Conservation (phyloP, 2,329 filamentous ascomycete genomes). For the Elsinoe arachidis region DNA sequence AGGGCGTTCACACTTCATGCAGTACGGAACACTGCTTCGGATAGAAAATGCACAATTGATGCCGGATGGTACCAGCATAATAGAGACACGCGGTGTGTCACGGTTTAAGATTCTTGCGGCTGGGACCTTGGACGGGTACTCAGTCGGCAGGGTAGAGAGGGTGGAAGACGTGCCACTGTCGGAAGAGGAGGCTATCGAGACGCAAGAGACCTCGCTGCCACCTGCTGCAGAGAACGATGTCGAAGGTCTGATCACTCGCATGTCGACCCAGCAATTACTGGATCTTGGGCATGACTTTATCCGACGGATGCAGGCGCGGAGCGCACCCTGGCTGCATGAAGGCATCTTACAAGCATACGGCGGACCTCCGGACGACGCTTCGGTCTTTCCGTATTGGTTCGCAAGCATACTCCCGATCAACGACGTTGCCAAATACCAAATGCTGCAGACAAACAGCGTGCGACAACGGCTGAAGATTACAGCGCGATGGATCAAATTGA, state of each 20-base stretch:
- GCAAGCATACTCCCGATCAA: slow-evolving; percentile 70
- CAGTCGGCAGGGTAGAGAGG: slow-evolving; percentile 64
- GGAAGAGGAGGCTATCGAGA: slow-evolving; percentile 71
- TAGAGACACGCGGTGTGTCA: slow-evolving; percentile 68
- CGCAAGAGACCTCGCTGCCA: slow-evolving; percentile 48
- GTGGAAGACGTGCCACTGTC: slow-evolving; percentile 73
- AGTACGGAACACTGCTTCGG: slow-evolving; percentile 69
- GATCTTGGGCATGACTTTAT: slow-evolving; percentile 60
- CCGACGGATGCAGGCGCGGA: slow-evolving; percentile 55
- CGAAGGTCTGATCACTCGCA: slow-evolving; percentile 38
- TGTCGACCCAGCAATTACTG: slow-evolving; percentile 65
- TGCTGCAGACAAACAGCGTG: slow-evolving; percentile 67
- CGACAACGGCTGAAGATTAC: slow-evolving; percentile 76
- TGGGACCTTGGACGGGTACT: slow-evolving; percentile 64
- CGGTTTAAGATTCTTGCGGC: slow-evolving; percentile 65
- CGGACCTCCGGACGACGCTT: slow-evolving; percentile 65
- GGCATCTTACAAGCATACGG: slow-evolving; percentile 68
- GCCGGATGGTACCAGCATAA: slow-evolving; percentile 69
- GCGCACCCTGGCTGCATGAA: slow-evolving; percentile 65
- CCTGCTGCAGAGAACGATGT: slow-evolving; percentile 22
- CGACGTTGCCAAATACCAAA: slow-evolving; percentile 68
- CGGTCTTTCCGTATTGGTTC: slow-evolving; percentile 82
- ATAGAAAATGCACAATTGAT: slow-evolving; percentile 67
- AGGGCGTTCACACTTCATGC: slow-evolving; percentile 51
- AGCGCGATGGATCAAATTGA: slow-evolving; percentile 65